A percentile compares a stretch with the other conserved stretches of the same genome.
phyloP scores from a whole-genome alignment of 2,329 filamentous ascomycete species.

The Chaetomiaceae sp. region DNA sequence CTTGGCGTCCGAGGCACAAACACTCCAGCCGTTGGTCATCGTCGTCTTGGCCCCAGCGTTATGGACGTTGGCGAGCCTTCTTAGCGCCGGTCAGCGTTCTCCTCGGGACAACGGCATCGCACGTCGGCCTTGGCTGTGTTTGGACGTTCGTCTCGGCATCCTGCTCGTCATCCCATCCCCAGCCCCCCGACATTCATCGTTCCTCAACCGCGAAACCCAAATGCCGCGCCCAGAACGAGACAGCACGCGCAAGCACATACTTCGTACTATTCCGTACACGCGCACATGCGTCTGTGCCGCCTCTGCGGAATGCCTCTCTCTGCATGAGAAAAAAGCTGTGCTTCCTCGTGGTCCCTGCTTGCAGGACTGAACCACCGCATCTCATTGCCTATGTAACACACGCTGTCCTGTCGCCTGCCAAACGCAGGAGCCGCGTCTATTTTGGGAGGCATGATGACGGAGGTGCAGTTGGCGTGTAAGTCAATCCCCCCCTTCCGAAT shows the following conservation, averaged over 20 bases:
- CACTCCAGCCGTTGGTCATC: too few relatives aligned
- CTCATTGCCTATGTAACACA: too few relatives aligned
- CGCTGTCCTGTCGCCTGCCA: background rate
- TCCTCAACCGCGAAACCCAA: too few relatives aligned
- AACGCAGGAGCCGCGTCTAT: background rate
- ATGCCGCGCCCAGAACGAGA: too few relatives aligned
- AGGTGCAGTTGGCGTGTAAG: background rate
- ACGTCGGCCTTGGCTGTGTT: background rate
- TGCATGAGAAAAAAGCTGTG: too few relatives aligned
- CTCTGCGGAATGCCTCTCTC: too few relatives aligned
- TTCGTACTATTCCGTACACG: too few relatives aligned
- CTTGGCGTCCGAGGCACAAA: too few relatives aligned
- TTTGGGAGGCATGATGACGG: background rate
- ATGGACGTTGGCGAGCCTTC: too few relatives aligned
- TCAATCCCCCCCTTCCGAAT: background rate
- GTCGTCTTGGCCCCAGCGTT: too few relatives aligned
- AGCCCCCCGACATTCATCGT: background rate
- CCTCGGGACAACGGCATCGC: slow-evolving; percentile 1
- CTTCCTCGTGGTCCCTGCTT: background rate
- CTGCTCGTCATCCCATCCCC: slow-evolving; percentile 1
- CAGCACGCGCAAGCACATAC: too few relatives aligned
- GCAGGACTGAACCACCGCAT: background rate
- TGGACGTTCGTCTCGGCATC: background rate
- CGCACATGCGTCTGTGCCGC: too few relatives aligned
- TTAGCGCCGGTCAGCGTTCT: background rate